phyloP scores from a whole-genome alignment of 495 filamentous ascomycete species.

The Annulohypoxylon nitens region DNA sequence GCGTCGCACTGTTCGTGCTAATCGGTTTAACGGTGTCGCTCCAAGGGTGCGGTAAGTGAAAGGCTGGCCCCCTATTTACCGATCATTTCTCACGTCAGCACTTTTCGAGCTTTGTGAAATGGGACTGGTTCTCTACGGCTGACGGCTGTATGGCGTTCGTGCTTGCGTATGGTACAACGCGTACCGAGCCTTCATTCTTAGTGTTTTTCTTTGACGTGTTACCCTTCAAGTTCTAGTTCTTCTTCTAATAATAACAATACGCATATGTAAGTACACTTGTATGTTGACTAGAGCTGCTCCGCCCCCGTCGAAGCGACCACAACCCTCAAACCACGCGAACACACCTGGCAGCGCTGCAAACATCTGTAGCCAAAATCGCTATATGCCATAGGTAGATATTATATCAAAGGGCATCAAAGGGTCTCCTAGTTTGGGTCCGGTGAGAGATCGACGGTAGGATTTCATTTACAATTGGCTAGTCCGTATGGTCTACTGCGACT shows the following conservation, averaged over 20 bases:
- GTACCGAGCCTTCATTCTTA: conserved; percentile 13
- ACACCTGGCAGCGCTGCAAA: conserved; percentile 24
- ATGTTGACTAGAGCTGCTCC: conserved; percentile 20
- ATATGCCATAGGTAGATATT: conserved; percentile 6
- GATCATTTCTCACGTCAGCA: conserved; percentile 43
- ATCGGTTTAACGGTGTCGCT: conserved; percentile 6
- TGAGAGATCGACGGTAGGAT: conserved; percentile 20
- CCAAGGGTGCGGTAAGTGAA: background rate
- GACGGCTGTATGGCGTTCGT: conserved; percentile 29
- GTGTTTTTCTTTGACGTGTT: conserved; percentile 11
- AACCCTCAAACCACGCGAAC: conserved; percentile 20
- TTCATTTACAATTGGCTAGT: conserved; percentile 26
- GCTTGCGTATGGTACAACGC: conserved; percentile 34
- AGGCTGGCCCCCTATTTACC: conserved; percentile 37
- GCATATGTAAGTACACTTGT: conserved; percentile 8
- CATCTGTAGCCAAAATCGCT: background rate
- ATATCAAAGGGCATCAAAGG: conserved; percentile 1
- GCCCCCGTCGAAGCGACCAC: conserved; percentile 32
- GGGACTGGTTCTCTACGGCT: conserved; percentile 30
- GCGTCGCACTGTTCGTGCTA: conserved; percentile 4
- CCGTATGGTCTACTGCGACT: conserved; percentile 18
- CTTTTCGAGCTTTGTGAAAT: conserved; percentile 32
- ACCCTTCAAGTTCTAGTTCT: background rate
- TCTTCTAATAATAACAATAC: conserved; percentile 39
- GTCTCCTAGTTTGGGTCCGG: background rate